These are phyloP conservation scores for Poronia punctata DNA, from an alignment of 495 filamentous ascomycete species.

Conservation along the genomic window DNA sequence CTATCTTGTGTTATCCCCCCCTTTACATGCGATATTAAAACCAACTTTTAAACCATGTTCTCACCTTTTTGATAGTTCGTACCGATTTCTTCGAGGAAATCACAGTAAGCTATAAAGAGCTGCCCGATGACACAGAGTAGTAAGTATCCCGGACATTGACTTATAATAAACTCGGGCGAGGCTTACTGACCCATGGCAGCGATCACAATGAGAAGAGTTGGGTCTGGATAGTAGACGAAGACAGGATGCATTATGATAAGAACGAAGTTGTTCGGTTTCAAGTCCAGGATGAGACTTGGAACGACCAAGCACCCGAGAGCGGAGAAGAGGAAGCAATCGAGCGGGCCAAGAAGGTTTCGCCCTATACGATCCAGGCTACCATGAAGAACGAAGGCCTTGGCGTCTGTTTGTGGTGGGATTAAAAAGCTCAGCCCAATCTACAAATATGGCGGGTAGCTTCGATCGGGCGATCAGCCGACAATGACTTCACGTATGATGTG, in stretches of 20 bases:
- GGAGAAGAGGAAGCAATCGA: slow-evolving; percentile 47
- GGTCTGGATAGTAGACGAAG: slow-evolving; percentile 67
- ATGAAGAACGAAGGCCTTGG: slow-evolving; percentile 48
- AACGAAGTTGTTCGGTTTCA: slow-evolving; percentile 81
- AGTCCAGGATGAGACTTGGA: slow-evolving; percentile 78
- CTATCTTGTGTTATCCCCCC: not conserved
- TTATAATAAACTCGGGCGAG: not conserved
- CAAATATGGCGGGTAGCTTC: too few species aligned
- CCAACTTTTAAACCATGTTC: not conserved
- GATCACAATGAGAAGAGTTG: slow-evolving; percentile 67
- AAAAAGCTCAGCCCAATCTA: not conserved
- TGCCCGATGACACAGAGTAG: slow-evolving; percentile 70
- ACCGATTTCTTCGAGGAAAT: slow-evolving; percentile 92
- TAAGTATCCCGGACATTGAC: slow-evolving; percentile 35
- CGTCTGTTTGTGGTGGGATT: slow-evolving; percentile 49
- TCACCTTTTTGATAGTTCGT: slow-evolving; percentile 48
- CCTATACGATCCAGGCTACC: slow-evolving; percentile 62
- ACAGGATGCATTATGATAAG: slow-evolving; percentile 75
- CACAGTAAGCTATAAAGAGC: slow-evolving; percentile 60
- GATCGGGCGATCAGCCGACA: too few species aligned
- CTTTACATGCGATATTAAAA: too few species aligned
- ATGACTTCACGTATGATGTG: too few species aligned
- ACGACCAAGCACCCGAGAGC: slow-evolving; percentile 72
- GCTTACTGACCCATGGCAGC: slow-evolving; percentile 29
- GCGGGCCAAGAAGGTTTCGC: slow-evolving; percentile 44